Conservation (phyloP, 1,284 basidiomycete genomes). For the Leucoagaricus sp. region DNA sequence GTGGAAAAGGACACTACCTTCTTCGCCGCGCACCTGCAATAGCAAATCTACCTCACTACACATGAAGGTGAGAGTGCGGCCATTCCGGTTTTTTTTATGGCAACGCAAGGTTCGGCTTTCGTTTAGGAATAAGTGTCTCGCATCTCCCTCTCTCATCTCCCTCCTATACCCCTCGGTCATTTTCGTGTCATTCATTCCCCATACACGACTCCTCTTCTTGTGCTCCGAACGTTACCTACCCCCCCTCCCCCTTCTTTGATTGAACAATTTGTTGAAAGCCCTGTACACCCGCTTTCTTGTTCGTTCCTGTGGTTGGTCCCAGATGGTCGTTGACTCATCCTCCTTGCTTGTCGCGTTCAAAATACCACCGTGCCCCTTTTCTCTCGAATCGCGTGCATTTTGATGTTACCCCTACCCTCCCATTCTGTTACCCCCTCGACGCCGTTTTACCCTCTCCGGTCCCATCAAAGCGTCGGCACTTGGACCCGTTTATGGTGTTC, state of each 20-base stretch:
- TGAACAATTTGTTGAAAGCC: too few relatives aligned
- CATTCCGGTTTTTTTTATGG: neutral
- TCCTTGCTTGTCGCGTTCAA: neutral
- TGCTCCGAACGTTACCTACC: neutral
- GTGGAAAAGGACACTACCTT: constrained; percentile 33
- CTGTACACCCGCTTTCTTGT: neutral
- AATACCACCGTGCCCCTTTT: too few relatives aligned
- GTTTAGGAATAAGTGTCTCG: too few relatives aligned
- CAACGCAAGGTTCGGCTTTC: neutral
- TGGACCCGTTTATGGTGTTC: too few relatives aligned
- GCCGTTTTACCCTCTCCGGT: too few relatives aligned
- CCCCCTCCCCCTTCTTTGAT: too few relatives aligned
- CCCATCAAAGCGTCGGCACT: too few relatives aligned
- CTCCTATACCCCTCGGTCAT: neutral
- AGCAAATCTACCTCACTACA: constrained; percentile 15
- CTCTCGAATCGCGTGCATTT: too few relatives aligned
- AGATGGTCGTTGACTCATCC: constrained; percentile 5
- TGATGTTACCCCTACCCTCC: too few relatives aligned
- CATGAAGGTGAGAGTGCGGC: constrained; percentile 12
- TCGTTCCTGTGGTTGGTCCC: constrained; percentile 2
- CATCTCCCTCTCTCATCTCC: too few relatives aligned
- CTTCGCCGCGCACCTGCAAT: constrained; percentile 31
- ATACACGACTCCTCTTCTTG: neutral
- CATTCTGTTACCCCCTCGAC: too few relatives aligned
- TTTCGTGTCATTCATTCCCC: neutral